Evolutionary conservation across 2,329 filamentous ascomycete genomes (phyloP).

Genomic region (Fusarium sp.): DNA sequence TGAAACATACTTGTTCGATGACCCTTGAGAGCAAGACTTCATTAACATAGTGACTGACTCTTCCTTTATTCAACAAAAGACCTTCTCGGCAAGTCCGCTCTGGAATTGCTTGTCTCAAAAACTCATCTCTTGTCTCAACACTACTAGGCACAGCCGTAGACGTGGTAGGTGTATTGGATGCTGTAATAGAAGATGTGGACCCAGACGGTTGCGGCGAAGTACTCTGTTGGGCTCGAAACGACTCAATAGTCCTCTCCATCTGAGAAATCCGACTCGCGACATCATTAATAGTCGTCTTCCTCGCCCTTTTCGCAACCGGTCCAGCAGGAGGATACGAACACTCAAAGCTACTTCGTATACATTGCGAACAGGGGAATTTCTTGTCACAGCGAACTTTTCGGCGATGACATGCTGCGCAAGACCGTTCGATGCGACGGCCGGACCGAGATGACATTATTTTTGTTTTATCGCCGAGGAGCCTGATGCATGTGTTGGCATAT

Average conservation of each 20-base stretch:
- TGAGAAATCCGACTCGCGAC: slow-evolving; percentile 53
- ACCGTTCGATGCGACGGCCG: slow-evolving; percentile 42
- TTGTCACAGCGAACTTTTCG: slow-evolving; percentile 81
- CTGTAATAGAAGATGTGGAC: not conserved
- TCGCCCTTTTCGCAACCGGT: slow-evolving; percentile 43
- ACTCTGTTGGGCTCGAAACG: slow-evolving; percentile 2
- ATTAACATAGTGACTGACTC: slow-evolving; percentile 54
- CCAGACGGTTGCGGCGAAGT: slow-evolving; percentile 12
- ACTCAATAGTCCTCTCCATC: slow-evolving; percentile 49
- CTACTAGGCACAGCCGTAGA: not conserved
- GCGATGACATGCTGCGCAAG: slow-evolving; percentile 58
- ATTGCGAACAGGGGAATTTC: slow-evolving; percentile 76
- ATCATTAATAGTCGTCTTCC: slow-evolving; percentile 50
- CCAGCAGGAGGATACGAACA: slow-evolving; percentile 50
- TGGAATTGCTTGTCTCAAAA: not conserved
- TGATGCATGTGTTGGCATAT: not conserved
- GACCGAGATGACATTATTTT: slow-evolving; percentile 31
- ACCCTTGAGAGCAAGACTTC: slow-evolving; percentile 53
- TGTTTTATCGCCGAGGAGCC: not conserved
- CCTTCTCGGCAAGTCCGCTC: slow-evolving; percentile 18
- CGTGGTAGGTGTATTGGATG: not conserved
- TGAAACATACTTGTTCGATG: slow-evolving; percentile 50
- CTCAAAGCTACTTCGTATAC: slow-evolving; percentile 60
- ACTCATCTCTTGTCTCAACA: not conserved
- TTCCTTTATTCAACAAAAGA: slow-evolving; percentile 51